phyloP scores from a whole-genome alignment of 805 yeast species.

The Cyberlindnera amylophila region DNA sequence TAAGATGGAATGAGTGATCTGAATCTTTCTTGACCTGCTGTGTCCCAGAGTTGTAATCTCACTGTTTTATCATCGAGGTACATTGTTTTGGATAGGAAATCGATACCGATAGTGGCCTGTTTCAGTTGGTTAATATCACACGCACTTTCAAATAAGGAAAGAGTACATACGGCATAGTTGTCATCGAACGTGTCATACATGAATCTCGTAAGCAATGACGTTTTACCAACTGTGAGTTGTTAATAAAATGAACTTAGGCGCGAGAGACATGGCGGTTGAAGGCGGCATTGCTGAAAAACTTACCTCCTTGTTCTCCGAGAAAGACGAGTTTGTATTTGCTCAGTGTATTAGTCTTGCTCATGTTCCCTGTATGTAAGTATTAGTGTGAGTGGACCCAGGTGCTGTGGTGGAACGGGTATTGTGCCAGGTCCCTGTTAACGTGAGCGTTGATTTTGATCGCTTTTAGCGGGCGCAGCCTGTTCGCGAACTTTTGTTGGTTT shows the following conservation, averaged over 20 bases:
- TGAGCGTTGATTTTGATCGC: too few species aligned
- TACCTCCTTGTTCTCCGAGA: slow-evolving; percentile 76
- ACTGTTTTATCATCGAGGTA: slow-evolving; percentile 94
- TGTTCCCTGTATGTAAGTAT: slow-evolving; percentile 1
- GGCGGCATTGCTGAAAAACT: slow-evolving; percentile 1
- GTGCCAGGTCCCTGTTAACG: too few species aligned
- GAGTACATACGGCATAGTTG: slow-evolving; percentile 58
- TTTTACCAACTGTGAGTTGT: slow-evolving; percentile 73
- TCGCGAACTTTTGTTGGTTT: too few species aligned
- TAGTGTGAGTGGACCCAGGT: neutral
- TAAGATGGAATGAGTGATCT: slow-evolving; percentile 92
- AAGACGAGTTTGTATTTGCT: slow-evolving; percentile 85
- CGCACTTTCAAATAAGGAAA: slow-evolving; percentile 1
- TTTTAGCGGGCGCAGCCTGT: too few species aligned
- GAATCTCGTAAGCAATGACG: slow-evolving; percentile 92
- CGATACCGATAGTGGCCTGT: slow-evolving; percentile 93
- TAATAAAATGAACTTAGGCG: neutral
- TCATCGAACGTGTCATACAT: slow-evolving; percentile 98
- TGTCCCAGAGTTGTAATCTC: slow-evolving; percentile 94
- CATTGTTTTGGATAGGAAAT: slow-evolving; percentile 91
- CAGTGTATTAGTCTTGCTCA: slow-evolving; percentile 29
- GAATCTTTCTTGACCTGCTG: slow-evolving; percentile 96
- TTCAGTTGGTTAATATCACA: slow-evolving; percentile 10
- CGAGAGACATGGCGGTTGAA: neutral
- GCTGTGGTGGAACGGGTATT: neutral